These are phyloP conservation scores for Exophiala lecanii-corni DNA, from an alignment of 2,329 filamentous ascomycete genomes.

Conservation along the genomic window DNA sequence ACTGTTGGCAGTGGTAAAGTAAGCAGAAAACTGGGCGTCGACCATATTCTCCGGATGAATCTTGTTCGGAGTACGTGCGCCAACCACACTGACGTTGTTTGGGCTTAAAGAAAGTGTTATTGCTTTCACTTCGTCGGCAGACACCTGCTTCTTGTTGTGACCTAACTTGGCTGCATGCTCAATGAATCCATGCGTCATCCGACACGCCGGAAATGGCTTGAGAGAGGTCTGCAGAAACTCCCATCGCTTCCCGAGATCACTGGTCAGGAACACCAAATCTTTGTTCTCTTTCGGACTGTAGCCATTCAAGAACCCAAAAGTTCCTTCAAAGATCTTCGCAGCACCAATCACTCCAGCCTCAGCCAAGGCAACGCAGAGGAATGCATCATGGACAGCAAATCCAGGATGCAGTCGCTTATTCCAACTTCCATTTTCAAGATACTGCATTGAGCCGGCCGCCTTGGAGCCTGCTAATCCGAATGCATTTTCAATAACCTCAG, in stretches of 20 bases:
- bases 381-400: slow-evolving; percentile 38
- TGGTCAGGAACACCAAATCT: slow-evolving; percentile 13
- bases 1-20: slow-evolving; percentile 31
- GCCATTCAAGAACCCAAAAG: slow-evolving; percentile 23
- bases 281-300: slow-evolving; percentile 20
- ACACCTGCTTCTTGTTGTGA: slow-evolving; percentile 1
- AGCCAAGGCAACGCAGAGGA: slow-evolving; percentile 33
- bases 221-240: slow-evolving; percentile 23
- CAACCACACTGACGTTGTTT: slow-evolving; percentile 27
- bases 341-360: slow-evolving; percentile 32
- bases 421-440: slow-evolving; percentile 36
- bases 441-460: slow-evolving; percentile 37
- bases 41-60: slow-evolving; percentile 33
- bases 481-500: slow-evolving; percentile 29
- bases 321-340: slow-evolving; percentile 22
- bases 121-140: slow-evolving; percentile 9
- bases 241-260: slow-evolving; percentile 19
- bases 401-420: slow-evolving; percentile 39
- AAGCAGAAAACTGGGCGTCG: slow-evolving; percentile 35
- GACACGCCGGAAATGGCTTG: slow-evolving; percentile 25
- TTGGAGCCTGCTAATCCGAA: slow-evolving; percentile 37
- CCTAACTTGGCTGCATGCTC: slow-evolving; percentile 19
- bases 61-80: slow-evolving; percentile 34
- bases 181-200: slow-evolving; percentile 26
- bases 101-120: slow-evolving; percentile 18